A percentile compares a stretch with the other conserved stretches of the same genome.
phyloP scores from a whole-genome alignment of 1,284 basidiomycete genomes.

The Malassezia restricta region DNA sequence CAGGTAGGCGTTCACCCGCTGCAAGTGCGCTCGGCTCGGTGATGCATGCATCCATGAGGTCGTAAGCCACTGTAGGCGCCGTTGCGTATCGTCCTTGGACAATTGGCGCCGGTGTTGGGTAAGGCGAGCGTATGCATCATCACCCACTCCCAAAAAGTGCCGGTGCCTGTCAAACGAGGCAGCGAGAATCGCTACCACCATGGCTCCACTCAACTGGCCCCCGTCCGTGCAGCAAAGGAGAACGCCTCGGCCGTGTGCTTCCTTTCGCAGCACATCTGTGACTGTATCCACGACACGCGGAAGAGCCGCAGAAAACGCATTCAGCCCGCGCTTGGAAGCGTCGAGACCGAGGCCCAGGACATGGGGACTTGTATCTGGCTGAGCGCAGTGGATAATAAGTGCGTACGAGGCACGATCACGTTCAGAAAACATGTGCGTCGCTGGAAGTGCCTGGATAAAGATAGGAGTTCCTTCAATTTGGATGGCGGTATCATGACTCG shows the following conservation, averaged over 20 bases:
- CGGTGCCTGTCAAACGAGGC: conserved; percentile 37
- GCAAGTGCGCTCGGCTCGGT: conserved; percentile 12
- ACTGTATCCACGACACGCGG: conserved; percentile 17
- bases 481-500: not conserved
- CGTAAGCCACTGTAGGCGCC: conserved; percentile 15
- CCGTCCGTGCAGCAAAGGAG: conserved; percentile 20
- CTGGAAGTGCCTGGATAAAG: not conserved
- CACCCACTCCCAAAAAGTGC: conserved; percentile 6
- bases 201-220: conserved; percentile 19
- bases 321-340: conserved; percentile 21
- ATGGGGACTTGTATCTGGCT: not conserved
- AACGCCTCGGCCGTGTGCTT: not conserved
- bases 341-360: conserved; percentile 1
- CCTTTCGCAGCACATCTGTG: conserved; percentile 6
- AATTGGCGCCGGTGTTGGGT: conserved; percentile 4
- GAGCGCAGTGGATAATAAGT: conserved; percentile 1
- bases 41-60: not conserved
- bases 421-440: not conserved
- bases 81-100: conserved; percentile 10
- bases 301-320: conserved; percentile 15
- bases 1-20: conserved; percentile 13
- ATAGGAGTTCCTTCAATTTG: not conserved
- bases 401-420: not conserved
- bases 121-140: not conserved
- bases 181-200: conserved; percentile 20